phyloP scores from a whole-genome alignment of 192 early-diverging fungal genomes.

The Coemansia sp. region DNA sequence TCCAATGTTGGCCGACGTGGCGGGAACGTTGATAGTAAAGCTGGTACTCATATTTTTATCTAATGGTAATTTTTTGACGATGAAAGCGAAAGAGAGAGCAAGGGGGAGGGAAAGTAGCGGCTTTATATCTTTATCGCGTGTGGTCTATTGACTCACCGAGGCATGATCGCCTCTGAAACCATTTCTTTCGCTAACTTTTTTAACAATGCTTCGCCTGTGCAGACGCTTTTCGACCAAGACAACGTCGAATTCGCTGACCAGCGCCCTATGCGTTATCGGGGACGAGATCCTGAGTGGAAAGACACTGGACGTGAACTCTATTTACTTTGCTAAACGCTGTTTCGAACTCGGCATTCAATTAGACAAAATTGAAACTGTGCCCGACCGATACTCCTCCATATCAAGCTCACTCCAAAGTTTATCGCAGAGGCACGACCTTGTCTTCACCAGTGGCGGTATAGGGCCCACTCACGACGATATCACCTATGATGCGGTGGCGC shows the following conservation, averaged over 20 bases:
- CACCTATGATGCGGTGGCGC: conserved; percentile 62
- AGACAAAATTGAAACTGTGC: conserved; percentile 56
- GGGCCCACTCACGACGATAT: conserved; percentile 71
- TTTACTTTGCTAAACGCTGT: conserved; percentile 57
- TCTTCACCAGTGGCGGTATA: conserved; percentile 76
- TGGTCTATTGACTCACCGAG: no score
- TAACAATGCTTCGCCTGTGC: neutral
- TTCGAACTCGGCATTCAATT: conserved; percentile 64
- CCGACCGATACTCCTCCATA: conserved; percentile 40
- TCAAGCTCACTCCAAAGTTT: conserved; percentile 52
- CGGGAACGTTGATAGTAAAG: conserved; percentile 75
- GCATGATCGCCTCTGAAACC: neutral
- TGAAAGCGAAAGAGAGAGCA: conserved; percentile 3
- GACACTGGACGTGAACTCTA: conserved; percentile 63
- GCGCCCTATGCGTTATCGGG: conserved; percentile 64
- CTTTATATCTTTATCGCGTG: no score
- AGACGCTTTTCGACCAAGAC: neutral
- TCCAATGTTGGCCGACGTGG: conserved; percentile 96
- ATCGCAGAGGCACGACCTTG: conserved; percentile 53
- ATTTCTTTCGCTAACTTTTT: neutral
- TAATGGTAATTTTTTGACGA: neutral
- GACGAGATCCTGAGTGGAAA: conserved; percentile 76
- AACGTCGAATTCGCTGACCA: conserved; percentile 17
- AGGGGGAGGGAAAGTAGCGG: neutral
- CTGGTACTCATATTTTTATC: conserved; percentile 8